Conservation (phyloP, 2,329 filamentous ascomycete genomes). For the Malbranchea zuffiana region DNA sequence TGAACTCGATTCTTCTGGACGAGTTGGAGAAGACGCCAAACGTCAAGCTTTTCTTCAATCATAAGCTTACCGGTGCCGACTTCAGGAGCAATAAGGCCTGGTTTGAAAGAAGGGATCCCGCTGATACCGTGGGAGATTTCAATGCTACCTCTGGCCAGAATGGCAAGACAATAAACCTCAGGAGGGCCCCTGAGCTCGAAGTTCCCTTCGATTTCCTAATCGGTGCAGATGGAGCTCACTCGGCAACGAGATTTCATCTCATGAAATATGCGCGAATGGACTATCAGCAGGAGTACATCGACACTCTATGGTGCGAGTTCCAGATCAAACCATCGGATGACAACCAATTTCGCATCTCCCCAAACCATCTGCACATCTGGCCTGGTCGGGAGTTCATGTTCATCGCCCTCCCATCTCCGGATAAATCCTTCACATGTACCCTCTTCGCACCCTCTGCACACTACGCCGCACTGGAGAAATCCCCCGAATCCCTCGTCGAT, state of each 20-base stretch:
- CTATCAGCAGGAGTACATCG: slow-evolving; percentile 89
- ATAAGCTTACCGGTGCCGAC: slow-evolving; percentile 85
- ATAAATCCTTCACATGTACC: slow-evolving; percentile 90
- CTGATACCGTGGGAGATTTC: slow-evolving; percentile 23
- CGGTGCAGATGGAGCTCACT: slow-evolving; percentile 91
- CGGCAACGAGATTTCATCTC: slow-evolving; percentile 76
- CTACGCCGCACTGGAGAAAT: slow-evolving; percentile 56
- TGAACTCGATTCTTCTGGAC: slow-evolving; percentile 78
- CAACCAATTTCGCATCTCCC: slow-evolving; percentile 65
- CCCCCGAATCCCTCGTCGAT: slow-evolving; percentile 58
- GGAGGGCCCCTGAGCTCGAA: slow-evolving; percentile 60
- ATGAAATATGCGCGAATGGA: slow-evolving; percentile 92
- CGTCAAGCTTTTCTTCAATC: slow-evolving; percentile 82
- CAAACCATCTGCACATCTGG: slow-evolving; percentile 96
- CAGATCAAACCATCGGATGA: slow-evolving; percentile 51
- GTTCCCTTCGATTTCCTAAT: slow-evolving; percentile 86
- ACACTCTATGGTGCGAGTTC: slow-evolving; percentile 96
- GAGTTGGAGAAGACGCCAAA: slow-evolving; percentile 75
- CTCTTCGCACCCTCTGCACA: slow-evolving; percentile 69
- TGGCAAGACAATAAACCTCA: slow-evolving; percentile 11
- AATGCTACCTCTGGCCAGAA: slow-evolving; percentile 23
- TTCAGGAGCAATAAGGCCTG: slow-evolving; percentile 70
- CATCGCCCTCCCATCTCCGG: slow-evolving; percentile 82
- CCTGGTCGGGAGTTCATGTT: slow-evolving; percentile 93
- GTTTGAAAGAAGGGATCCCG: slow-evolving; percentile 55